phyloP scores from a whole-genome alignment of 306 rosid genomes.

The Sechiopsis laciniata region DNA sequence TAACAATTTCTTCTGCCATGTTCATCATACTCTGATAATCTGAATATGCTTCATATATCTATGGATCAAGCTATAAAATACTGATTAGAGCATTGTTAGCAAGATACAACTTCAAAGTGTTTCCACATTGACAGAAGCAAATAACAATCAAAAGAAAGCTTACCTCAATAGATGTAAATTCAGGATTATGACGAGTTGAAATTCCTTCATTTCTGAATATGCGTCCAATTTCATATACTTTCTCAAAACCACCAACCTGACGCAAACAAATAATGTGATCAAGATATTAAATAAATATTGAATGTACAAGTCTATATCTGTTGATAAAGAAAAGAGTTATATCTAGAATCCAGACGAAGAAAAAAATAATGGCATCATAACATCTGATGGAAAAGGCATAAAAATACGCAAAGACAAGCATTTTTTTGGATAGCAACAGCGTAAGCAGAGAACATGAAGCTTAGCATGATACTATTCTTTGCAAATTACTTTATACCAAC shows the following conservation, averaged over 20 bases:
- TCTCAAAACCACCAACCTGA: conserved; percentile 96
- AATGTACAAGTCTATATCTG: not conserved
- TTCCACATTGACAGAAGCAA: conserved; percentile 22
- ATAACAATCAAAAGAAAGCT: conserved; percentile 21
- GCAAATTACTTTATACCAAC: not conserved
- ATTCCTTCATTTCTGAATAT: conserved; percentile 97
- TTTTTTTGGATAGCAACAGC: not conserved
- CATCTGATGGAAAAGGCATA: not conserved
- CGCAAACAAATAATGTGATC: conserved; percentile 22
- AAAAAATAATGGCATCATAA: not conserved
- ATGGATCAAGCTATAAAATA: conserved; percentile 44
- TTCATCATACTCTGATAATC: conserved; percentile 98
- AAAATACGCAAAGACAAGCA: not conserved
- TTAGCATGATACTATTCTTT: not conserved
- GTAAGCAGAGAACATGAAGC: not conserved
- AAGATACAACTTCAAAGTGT: conserved; percentile 9
- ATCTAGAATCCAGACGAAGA: not conserved
- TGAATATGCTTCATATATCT: conserved; percentile 97
- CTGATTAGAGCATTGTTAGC: conserved; percentile 34
- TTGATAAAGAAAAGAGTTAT: not conserved
- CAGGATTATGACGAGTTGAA: conserved; percentile 98
- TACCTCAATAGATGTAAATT: conserved; percentile 97
- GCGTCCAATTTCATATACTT: conserved; percentile 90
- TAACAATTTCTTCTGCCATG: conserved; percentile 84
- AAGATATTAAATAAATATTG: not conserved